Percentiles rank a stretch among this genome's conserved stretches.
These are phyloP conservation scores for Zasmidium citrigriseum DNA, from an alignment of 2,329 filamentous ascomycete species.

Conservation along the genomic window DNA sequence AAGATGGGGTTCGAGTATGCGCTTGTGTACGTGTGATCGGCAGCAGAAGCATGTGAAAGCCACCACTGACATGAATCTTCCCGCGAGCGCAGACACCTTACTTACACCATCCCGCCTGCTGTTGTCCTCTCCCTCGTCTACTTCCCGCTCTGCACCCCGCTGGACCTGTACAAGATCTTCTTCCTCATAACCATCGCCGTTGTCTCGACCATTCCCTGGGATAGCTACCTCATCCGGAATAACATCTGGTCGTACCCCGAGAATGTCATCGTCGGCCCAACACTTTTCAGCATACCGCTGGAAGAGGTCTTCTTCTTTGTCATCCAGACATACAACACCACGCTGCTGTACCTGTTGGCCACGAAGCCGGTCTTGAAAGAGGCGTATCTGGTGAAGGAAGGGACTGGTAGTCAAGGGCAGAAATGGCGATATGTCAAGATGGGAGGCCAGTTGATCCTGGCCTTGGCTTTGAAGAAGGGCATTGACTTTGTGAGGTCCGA, in stretches of 20 bases:
- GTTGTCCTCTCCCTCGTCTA: conserved; percentile 60
- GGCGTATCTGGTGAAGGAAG: conserved; percentile 50
- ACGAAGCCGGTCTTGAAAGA: conserved; percentile 65
- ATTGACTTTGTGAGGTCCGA: conserved; percentile 48
- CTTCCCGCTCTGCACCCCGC: conserved; percentile 61
- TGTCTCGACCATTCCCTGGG: conserved; percentile 71
- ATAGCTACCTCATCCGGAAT: conserved; percentile 70
- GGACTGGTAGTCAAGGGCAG: conserved; percentile 26
- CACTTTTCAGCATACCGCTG: conserved; percentile 63
- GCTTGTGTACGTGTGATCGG: conserved; percentile 54
- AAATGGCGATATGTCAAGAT: conserved; percentile 46
- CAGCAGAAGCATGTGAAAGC: conserved; percentile 5
- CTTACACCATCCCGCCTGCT: conserved; percentile 68
- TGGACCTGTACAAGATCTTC: conserved; percentile 64
- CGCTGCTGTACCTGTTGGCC: conserved; percentile 66
- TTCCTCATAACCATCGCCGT: conserved; percentile 66
- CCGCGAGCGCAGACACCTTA: conserved; percentile 58
- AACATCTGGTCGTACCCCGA: conserved; percentile 71
- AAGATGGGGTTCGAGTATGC: conserved; percentile 63
- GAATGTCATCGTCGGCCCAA: conserved; percentile 64
- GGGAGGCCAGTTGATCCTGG: conserved; percentile 54
- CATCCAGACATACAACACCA: conserved; percentile 73
- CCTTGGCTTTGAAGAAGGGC: conserved; percentile 47
- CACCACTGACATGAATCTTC: conserved; percentile 7
- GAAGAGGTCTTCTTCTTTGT: conserved; percentile 79